Conservation (phyloP, 169 alveolate genomes). For the Plasmodium fragile region DNA sequence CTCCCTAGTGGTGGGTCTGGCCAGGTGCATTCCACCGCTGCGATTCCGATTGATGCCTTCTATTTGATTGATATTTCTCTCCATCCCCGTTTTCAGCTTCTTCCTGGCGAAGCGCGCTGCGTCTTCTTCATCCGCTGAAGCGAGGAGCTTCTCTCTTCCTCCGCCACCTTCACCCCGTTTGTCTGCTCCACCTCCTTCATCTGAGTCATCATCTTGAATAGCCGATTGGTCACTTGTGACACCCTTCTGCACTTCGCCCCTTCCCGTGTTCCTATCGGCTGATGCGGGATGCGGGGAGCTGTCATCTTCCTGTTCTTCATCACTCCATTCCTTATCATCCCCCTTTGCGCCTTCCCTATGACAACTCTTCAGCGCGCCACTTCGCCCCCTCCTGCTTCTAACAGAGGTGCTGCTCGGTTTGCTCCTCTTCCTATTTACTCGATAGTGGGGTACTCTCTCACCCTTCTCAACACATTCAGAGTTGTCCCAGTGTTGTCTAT, state of each 20-base stretch:
- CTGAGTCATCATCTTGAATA: neutral
- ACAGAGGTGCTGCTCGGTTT: constrained; percentile 15
- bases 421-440: neutral
- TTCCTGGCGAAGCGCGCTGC: neutral
- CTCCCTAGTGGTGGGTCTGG: neutral
- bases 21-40: neutral
- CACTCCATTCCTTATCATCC: neutral
- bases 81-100: neutral
- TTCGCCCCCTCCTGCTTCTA: neutral
- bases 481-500: neutral
- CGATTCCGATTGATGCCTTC: no score
- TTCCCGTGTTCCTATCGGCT: neutral
- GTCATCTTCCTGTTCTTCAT: neutral
- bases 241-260: neutral
- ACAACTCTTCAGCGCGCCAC: neutral
- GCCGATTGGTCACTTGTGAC: neutral
- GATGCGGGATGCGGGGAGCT: neutral
- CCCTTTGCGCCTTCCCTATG: neutral
- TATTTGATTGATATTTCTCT: neutral
- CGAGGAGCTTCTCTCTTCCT: neutral
- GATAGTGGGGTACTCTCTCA: neutral
- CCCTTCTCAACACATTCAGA: neutral
- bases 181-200: neutral
- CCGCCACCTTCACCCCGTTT: neutral
- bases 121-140: neutral